phyloP scores from a whole-genome alignment of 768 basidiomycete genomes.

The Agrocybe pediades region DNA sequence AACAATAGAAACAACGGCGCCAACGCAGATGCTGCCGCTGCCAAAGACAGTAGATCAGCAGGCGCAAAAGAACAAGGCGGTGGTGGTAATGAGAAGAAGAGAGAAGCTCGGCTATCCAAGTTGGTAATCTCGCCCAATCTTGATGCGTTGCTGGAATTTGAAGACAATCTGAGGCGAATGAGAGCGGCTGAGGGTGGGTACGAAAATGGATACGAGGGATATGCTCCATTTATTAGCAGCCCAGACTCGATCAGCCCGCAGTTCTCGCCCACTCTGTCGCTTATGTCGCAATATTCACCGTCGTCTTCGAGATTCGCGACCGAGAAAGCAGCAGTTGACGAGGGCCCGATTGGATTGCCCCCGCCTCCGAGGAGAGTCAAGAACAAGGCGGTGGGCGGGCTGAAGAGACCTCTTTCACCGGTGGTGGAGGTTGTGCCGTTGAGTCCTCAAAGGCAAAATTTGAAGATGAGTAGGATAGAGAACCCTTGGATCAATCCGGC shows the following conservation, averaged over 20 bases:
- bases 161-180: slow-evolving; percentile 39
- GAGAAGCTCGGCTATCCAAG: slow-evolving; percentile 20
- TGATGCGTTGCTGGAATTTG: slow-evolving; percentile 60
- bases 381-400: slow-evolving; percentile 21
- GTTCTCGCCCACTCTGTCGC: not conserved
- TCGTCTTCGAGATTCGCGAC: too few species aligned
- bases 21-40: too few species aligned
- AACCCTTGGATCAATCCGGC: slow-evolving; percentile 53
- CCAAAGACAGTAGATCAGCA: not conserved
- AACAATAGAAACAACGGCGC: too few species aligned
- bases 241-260: not conserved
- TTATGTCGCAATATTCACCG: not conserved
- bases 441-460: too few species aligned
- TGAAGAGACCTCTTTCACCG: slow-evolving; percentile 1
- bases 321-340: too few species aligned
- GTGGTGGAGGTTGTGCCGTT: not conserved
- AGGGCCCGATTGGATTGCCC: slow-evolving; percentile 66
- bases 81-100: slow-evolving; percentile 3
- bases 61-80: not conserved
- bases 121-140: slow-evolving; percentile 60
- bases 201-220: slow-evolving; percentile 3
- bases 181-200: not conserved
- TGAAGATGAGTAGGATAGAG: too few species aligned
- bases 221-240: not conserved
- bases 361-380: slow-evolving; percentile 36